Percentiles rank a stretch among this genome's conserved stretches.
Evolutionary conservation across 164 flowering plant genomes (phyloP).

Genomic region (grape (Vitis vinifera)): DNA sequence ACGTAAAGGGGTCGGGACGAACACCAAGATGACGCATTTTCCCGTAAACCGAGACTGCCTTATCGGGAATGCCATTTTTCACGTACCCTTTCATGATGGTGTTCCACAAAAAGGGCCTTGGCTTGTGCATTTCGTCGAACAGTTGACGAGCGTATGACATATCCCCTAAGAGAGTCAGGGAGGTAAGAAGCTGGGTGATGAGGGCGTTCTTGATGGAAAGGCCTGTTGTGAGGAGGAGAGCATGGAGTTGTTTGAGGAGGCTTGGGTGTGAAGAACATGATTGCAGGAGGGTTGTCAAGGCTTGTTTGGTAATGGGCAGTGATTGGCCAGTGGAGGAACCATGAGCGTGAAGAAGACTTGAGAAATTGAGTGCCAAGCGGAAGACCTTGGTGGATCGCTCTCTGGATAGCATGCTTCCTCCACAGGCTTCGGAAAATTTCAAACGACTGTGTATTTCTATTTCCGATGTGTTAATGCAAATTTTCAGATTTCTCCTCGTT

Average conservation of each 20-base stretch:
- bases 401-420: no score
- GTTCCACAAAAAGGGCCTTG: constrained; percentile 44
- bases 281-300: constrained; percentile 21
- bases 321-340: no score
- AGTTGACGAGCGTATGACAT: constrained; percentile 36
- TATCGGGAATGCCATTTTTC: constrained; percentile 19
- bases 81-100: constrained; percentile 42
- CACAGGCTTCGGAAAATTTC: no score
- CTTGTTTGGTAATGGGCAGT: constrained; percentile 14
- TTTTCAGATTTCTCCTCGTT: no score
- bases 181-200: constrained; percentile 29
- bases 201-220: constrained; percentile 39
- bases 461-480: no score
- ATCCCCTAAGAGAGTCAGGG: constrained; percentile 21
- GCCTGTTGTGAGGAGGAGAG: constrained; percentile 39
- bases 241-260: constrained; percentile 36
- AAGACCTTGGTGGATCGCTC: no score
- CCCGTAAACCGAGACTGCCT: constrained; percentile 24
- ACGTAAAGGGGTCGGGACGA: constrained; percentile 45
- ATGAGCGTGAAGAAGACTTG: no score
- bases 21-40: constrained; percentile 27
- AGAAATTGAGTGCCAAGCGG: no score
- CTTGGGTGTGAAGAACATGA: constrained; percentile 23
- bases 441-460: no score
- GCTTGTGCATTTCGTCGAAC: constrained; percentile 49